Base-by-base conservation (phyloP, 139 green algal species). In the Chlorella sp. region DNA sequence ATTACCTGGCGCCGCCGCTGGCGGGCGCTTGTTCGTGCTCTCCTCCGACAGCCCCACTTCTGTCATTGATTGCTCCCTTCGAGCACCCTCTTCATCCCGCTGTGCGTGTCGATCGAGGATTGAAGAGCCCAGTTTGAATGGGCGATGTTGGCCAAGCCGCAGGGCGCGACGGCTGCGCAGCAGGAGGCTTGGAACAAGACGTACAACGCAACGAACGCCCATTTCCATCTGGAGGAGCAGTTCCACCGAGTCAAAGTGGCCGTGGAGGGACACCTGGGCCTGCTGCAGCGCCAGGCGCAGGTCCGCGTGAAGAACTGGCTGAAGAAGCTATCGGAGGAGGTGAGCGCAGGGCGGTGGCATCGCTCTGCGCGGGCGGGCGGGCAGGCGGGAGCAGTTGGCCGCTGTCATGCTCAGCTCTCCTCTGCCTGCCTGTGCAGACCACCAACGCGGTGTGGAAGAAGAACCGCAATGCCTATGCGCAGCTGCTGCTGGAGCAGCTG, bases 401-500 rank as follows among this genome's bases (percentile, higher is more conserved):
- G n/a, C 33, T 56, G 33, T 25, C 19, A 27, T 56, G 36, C 31
- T 29, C 5, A 68, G 41, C 36, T 68, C n/a, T 64, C 69, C 33
- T 56, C 8, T 62, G 33, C 48, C 27, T 8, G 7, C 72, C 38
- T 23, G 12, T 15, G 48, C 70, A 84, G 81, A 89, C 77, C 1
- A 59, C 51, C 65, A 91, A 93, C 65, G 12, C 61, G 25, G 79
- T 87, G 8, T 93, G 83, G 83, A 91, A 92, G 71, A 80, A 81
- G 19, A 95, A 93, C 71, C 80, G 90, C 51, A 94, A 93, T 67
- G 25, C 63, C 17, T 88, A 92, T 50, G 83, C 83, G 6, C 56
- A 71, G 9, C 81, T 95, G 36, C 77, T 95, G 59, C 67, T 95
- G 55, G 77, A 84, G n/a, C 90, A 94, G 79, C 79, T 92, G 60